Evolutionary conservation across 805 yeast species (phyloP).

Genomic region (Nakazawaea wickerhamii): DNA sequence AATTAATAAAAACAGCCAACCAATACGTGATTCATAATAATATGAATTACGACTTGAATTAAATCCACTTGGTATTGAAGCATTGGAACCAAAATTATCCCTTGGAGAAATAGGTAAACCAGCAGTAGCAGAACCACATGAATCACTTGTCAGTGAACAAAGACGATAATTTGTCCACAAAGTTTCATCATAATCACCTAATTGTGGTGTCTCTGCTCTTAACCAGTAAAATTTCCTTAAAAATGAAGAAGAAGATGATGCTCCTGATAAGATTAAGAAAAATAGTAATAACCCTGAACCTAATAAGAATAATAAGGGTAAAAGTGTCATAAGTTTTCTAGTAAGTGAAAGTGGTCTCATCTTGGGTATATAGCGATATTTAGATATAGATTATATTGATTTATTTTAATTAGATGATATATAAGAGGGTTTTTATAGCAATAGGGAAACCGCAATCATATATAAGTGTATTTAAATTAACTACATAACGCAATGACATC

Average conservation of each 20-base stretch:
- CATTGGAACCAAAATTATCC: slow-evolving; percentile 56
- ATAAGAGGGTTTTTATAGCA: not conserved
- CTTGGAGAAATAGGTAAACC: slow-evolving; percentile 86
- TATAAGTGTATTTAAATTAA: slow-evolving; percentile 5
- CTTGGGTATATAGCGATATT: not conserved
- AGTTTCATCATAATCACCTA: slow-evolving; percentile 41
- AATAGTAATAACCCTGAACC: slow-evolving; percentile 28
- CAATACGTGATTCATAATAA: slow-evolving; percentile 61
- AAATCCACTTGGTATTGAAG: slow-evolving; percentile 49
- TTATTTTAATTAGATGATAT: too few relatives aligned
- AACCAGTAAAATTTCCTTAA: slow-evolving; percentile 74
- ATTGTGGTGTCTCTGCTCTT: slow-evolving; percentile 61
- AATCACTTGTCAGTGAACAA: slow-evolving; percentile 38
- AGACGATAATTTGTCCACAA: slow-evolving; percentile 84
- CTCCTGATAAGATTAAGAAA: slow-evolving; percentile 65
- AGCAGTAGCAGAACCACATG: slow-evolving; percentile 53
- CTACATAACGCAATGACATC: too few relatives aligned
- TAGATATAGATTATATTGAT: too few relatives aligned
- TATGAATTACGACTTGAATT: slow-evolving; percentile 48
- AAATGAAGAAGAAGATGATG: slow-evolving; percentile 40
- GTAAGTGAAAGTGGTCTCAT: slow-evolving; percentile 8
- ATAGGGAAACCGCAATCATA: slow-evolving; percentile 9
- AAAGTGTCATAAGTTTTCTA: slow-evolving; percentile 8
- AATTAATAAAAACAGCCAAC: slow-evolving; percentile 57
- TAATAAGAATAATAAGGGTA: slow-evolving; percentile 9